phyloP scores from a whole-genome alignment of 768 basidiomycete species.

The Mycena olivaceomarginata region DNA sequence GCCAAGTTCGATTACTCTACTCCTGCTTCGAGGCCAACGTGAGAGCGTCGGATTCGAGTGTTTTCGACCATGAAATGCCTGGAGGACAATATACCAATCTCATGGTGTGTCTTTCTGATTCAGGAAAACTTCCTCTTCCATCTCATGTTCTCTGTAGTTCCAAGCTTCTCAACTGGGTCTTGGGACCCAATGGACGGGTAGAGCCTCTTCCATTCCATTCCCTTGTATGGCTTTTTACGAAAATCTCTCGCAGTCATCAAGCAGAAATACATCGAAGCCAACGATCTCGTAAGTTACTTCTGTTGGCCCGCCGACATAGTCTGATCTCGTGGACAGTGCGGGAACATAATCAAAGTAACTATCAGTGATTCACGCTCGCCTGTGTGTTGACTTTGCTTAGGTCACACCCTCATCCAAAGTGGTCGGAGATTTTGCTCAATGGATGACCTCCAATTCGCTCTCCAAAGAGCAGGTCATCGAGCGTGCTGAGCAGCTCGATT shows the following conservation, averaged over 20 bases:
- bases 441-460: slow-evolving; percentile 97
- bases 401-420: slow-evolving; percentile 99
- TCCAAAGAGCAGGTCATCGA: slow-evolving; percentile 91
- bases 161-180: slow-evolving; percentile 98
- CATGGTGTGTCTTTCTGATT: slow-evolving; percentile 77
- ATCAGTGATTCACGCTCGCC: neutral
- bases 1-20: slow-evolving; percentile 96
- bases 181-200: slow-evolving; percentile 96
- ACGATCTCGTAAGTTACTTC: slow-evolving; percentile 82
- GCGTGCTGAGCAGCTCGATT: slow-evolving; percentile 93
- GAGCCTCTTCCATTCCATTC: slow-evolving; percentile 45
- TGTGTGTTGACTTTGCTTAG: slow-evolving; percentile 54
- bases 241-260: slow-evolving; percentile 83
- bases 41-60: slow-evolving; percentile 96
- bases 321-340: slow-evolving; percentile 75
- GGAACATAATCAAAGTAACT: slow-evolving; percentile 93
- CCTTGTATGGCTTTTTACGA: slow-evolving; percentile 34
- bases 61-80: slow-evolving; percentile 99
- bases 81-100: slow-evolving; percentile 97
- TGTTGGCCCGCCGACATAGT: slow-evolving; percentile 30
- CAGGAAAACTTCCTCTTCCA: slow-evolving; percentile 34
- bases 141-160: slow-evolving; percentile 75
- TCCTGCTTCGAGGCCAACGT: slow-evolving; percentile 99
- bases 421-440: slow-evolving; percentile 99
- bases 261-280: slow-evolving; percentile 99